Evolutionary conservation across 768 basidiomycete species (phyloP), one percentile per base, ranked within the genome.

Genomic region (Daedalea quercina): DNA sequence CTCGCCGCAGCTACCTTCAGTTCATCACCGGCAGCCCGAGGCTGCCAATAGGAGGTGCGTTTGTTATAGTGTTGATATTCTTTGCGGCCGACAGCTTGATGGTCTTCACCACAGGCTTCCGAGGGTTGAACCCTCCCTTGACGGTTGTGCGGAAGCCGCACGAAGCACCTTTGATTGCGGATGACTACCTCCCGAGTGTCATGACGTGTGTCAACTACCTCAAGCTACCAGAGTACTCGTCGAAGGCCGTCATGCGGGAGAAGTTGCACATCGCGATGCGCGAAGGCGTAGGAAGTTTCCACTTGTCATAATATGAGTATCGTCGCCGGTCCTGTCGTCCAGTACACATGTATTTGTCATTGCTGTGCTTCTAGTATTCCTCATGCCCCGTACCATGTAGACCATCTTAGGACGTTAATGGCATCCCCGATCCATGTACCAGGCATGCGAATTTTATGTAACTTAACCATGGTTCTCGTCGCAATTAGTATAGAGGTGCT

Each of bases 151-250:
- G 95, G 56, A 98, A 98, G 70, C 94, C 91, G 9, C 94, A 95
- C 60, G 96, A 97, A 69, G 76, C 88, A 7, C 89, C 94, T 11
- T 76, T 96, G 53, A 82, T 81, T 6, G 90, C 95, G 7, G 93
- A 98, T 65, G 91, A 96, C 64, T 94, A 96, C 65, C 76, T 98
- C 25, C 94, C 94, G 0, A 94, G 91, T 62, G 94, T 97, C 26
- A 98, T 98, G 96, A 98, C 96, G 3, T 99, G 96, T 68, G 94
- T 93, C 55, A 93, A 94, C 69, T 95, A 93, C 65, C 73, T 99
- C 64, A 99, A 99, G 69, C 74, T 97, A 58, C 95, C 95, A 0
- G 94, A 97, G 63, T 98, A 98, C 67, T 91, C 89, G 52, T 84
- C 86, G 24, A 93, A 89, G 69, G 78, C 75, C 33, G 82, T 90